Conservation (phyloP, 2,329 filamentous ascomycete species). For the Penicillium olsonii region DNA sequence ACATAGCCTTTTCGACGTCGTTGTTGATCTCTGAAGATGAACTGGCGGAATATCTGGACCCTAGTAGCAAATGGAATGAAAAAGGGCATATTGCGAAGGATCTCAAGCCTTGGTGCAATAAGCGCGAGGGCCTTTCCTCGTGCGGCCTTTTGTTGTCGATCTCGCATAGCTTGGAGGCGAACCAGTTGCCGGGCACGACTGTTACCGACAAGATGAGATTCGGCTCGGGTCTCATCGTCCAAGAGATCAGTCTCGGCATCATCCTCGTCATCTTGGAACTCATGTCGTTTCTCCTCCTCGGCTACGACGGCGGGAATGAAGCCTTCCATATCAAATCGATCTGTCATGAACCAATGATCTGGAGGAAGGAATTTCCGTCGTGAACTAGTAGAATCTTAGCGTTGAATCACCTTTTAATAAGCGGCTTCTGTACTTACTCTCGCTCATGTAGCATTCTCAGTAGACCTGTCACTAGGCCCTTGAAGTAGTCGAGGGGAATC, state of each 20-base stretch:
- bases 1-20: slow-evolving; percentile 68
- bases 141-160: slow-evolving; percentile 66
- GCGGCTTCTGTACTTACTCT: slow-evolving; percentile 54
- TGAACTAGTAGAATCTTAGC: slow-evolving; percentile 53
- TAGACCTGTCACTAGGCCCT: slow-evolving; percentile 75
- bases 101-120: slow-evolving; percentile 82
- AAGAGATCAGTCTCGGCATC: slow-evolving; percentile 54
- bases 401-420: not conserved
- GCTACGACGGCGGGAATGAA: slow-evolving; percentile 84
- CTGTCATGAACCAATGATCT: slow-evolving; percentile 95
- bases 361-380: slow-evolving; percentile 77
- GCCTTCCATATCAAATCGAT: slow-evolving; percentile 79
- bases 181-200: slow-evolving; percentile 64
- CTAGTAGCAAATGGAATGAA: slow-evolving; percentile 90
- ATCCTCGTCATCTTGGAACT: slow-evolving; percentile 64
- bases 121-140: slow-evolving; percentile 73
- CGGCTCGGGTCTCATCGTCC: slow-evolving; percentile 36
- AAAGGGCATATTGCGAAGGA: slow-evolving; percentile 95
- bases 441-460: slow-evolving; percentile 89
- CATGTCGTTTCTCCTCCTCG: slow-evolving; percentile 78
- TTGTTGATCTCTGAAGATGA: slow-evolving; percentile 79
- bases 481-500: slow-evolving; percentile 75
- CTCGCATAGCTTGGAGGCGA: slow-evolving; percentile 62
- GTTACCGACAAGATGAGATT: slow-evolving; percentile 54
- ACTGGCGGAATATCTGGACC: slow-evolving; percentile 90